Base-by-base conservation (phyloP, 768 basidiomycete species). In the Pulveroboletus sp. region DNA sequence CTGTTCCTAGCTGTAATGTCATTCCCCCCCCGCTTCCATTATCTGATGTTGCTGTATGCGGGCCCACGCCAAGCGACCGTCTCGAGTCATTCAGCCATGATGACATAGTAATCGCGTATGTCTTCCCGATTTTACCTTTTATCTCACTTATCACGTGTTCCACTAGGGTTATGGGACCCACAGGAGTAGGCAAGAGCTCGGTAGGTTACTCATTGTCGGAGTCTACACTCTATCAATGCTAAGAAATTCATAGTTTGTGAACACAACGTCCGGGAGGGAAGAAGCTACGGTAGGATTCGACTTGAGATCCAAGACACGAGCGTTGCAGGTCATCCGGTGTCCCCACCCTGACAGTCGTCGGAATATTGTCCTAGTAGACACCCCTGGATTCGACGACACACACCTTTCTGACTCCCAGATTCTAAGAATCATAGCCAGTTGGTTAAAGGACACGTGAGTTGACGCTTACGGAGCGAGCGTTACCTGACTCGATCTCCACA, bases 341-440 rank as follows among this genome's bases (percentile, higher is more conserved):
- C n/a, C 15, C 13, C 58, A 59, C 15, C 58, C 58, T 6, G 54
- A 59, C 3, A 48, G 58, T 14, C 47, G 26, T 35, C 54, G 50
- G 26, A 43, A 42, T 28, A 44, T 59, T 28, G 38, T 60, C 21
- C 33, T 60, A n/a, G n/a, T n/a, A n/a, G n/a, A n/a, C n/a, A n/a
- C n/a, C n/a, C n/a, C n/a, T n/a, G n/a, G n/a, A n/a, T 59, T 59
- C 24, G 48, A 59, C 11, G 58, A 59, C 18, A 60, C 54, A 8
- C 1, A 24, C 11, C 46, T 49, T 15, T 46, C 50, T 6, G 58
- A 59, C 24, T 2, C 33, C 5, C 39, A 50, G 35, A 38, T 60
- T 36, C 40, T 59, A 15, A 50, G 4, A 28, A 53, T 50, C 8
- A 50, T 57, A 46, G 50, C 54, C 36, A 17, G 42, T 18, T 59